phyloP scores from a whole-genome alignment of 129 eudicot species.

The Kitagawia praeruptora region DNA sequence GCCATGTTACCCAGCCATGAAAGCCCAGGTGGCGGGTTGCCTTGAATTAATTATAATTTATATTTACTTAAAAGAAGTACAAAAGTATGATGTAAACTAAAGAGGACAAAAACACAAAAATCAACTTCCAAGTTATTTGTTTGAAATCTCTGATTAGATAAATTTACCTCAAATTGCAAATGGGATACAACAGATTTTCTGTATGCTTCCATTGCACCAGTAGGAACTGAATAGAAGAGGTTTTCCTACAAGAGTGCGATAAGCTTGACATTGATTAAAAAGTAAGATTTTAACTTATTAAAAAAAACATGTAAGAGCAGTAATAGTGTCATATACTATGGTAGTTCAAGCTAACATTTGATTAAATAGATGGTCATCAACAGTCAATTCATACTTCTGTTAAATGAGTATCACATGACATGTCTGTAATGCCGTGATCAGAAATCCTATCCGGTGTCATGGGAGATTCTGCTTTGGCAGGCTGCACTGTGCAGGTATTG shows the following conservation, averaged over 20 bases:
- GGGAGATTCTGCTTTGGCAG: constrained; percentile 21
- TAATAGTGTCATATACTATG: background rate
- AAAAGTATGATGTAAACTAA: background rate
- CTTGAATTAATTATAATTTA: background rate
- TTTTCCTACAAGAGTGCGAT: constrained; percentile 46
- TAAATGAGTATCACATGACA: constrained; percentile 59
- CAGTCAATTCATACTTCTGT: constrained; percentile 57
- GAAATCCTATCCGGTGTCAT: constrained; percentile 26
- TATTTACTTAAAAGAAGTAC: too few relatives aligned
- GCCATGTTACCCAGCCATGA: background rate
- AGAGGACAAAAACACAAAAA: background rate
- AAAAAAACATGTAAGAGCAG: background rate
- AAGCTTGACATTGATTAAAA: background rate
- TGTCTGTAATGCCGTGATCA: constrained; percentile 25
- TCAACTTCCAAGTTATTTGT: background rate
- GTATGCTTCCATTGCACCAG: constrained; percentile 77
- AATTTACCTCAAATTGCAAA: background rate
- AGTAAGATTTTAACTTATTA: background rate
- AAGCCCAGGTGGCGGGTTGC: background rate
- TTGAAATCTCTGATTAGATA: background rate
- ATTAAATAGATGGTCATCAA: background rate
- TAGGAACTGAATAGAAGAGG: constrained; percentile 67
- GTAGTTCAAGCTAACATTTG: too few relatives aligned
- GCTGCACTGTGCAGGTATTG: too few relatives aligned
- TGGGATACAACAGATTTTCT: constrained; percentile 58